A percentile compares a stretch with the other conserved stretches of the same genome.
These are phyloP conservation scores for Golubevia sp. DNA, from an alignment of 1,284 basidiomycete species.

Conservation along the genomic window DNA sequence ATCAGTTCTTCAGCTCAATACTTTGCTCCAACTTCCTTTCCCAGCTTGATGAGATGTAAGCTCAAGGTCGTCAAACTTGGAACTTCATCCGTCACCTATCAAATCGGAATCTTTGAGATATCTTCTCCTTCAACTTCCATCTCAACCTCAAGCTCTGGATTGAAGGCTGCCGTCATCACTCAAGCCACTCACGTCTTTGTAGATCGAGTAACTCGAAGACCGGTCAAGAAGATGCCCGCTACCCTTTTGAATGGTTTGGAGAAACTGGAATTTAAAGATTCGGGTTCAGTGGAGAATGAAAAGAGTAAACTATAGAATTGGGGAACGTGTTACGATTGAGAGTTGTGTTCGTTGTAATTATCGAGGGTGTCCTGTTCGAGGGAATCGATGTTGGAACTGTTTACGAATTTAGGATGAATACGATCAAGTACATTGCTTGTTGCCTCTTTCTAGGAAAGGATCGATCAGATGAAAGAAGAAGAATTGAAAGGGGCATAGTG, in stretches of 20 bases:
- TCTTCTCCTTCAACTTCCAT: background rate
- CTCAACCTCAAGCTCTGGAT: background rate
- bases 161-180: slow-evolving; percentile 19
- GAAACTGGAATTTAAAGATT: no score
- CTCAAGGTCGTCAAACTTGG: slow-evolving; percentile 26
- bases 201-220: slow-evolving; percentile 17
- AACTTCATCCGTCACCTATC: slow-evolving; percentile 25
- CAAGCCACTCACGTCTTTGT: slow-evolving; percentile 39
- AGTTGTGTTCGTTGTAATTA: no score
- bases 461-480: no score
- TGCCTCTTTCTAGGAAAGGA: no score
- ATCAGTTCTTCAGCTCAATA: slow-evolving; percentile 29
- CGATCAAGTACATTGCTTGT: no score
- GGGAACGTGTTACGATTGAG: no score
- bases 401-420: no score
- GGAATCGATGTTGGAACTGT: no score
- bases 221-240: slow-evolving; percentile 20
- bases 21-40: slow-evolving; percentile 33
- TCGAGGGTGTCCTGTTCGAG: no score
- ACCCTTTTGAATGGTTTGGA: slow-evolving; percentile 1
- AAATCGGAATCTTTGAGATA: slow-evolving; percentile 21
- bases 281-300: background rate
- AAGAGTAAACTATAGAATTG: background rate
- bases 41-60: slow-evolving; percentile 14
- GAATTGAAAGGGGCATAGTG: no score